These are phyloP conservation scores for Chamaenerion angustifolium DNA, from an alignment of 345 rosid species.

Conservation along the genomic window DNA sequence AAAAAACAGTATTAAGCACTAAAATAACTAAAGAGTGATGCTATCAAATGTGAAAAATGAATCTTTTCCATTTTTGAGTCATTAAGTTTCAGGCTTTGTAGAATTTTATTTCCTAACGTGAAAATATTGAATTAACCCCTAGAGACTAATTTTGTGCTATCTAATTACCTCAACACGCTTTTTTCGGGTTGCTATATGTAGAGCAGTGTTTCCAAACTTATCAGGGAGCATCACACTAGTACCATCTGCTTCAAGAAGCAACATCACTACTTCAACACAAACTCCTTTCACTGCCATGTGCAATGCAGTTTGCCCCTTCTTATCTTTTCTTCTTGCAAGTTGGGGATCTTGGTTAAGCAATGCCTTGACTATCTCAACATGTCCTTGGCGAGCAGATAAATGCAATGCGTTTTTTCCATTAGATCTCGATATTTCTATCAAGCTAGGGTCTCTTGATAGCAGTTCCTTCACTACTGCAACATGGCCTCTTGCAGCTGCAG, in stretches of 20 bases:
- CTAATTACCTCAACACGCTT: conserved; percentile 57
- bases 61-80: no score
- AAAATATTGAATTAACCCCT: no score
- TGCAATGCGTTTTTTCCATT: conserved; percentile 91
- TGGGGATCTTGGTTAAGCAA: conserved; percentile 60
- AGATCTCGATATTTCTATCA: conserved; percentile 45
- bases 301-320: conserved; percentile 87
- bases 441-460: conserved; percentile 47
- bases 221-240: conserved; percentile 79
- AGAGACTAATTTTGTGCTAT: no score
- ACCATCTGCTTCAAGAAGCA: conserved; percentile 59
- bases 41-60: no score
- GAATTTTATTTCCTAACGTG: no score
- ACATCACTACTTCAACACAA: conserved; percentile 47
- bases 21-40: no score
- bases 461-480: conserved; percentile 40
- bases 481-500: conserved; percentile 81
- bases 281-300: conserved; percentile 98
- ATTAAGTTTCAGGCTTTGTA: no score
- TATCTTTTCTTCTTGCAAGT: conserved; percentile 67
- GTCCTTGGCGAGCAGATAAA: conserved; percentile 86
- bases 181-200: conserved; percentile 83
- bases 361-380: conserved; percentile 57
- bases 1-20: no score
- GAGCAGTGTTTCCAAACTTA: conserved; percentile 65